phyloP scores from a whole-genome alignment of 139 green algal species.

The Asterochloris erici region DNA sequence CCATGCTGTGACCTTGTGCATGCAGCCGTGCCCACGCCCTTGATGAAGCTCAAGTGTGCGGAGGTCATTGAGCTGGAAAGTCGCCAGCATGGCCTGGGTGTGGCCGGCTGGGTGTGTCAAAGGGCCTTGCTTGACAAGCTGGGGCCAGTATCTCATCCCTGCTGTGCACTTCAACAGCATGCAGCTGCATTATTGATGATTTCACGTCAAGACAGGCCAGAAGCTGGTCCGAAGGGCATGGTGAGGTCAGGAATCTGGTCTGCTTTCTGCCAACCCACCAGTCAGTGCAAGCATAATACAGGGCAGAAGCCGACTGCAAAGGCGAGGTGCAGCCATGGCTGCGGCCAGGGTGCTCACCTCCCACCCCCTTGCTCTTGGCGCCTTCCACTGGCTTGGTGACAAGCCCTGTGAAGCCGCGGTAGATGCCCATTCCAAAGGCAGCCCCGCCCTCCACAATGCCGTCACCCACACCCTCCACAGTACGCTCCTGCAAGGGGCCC shows the following conservation, averaged over 20 bases:
- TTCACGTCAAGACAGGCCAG: too few relatives aligned
- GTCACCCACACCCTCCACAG: conserved; percentile 50
- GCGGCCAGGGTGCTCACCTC: conserved; percentile 32
- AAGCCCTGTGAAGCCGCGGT: conserved; percentile 73
- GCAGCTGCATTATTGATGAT: too few relatives aligned
- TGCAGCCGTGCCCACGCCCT: not conserved
- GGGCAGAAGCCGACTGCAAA: too few relatives aligned
- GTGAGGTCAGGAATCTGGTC: not conserved
- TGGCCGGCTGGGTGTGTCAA: too few relatives aligned
- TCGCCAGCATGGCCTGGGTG: too few relatives aligned
- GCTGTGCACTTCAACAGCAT: too few relatives aligned
- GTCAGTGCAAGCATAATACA: too few relatives aligned
- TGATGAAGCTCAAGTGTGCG: not conserved
- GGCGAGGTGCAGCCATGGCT: not conserved
- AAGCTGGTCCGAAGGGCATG: not conserved
- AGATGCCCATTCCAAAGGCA: conserved; percentile 64
- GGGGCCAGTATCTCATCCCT: too few relatives aligned
- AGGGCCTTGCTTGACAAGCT: too few relatives aligned
- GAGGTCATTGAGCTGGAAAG: not conserved
- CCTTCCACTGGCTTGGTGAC: conserved; percentile 83
- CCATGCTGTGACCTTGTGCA: not conserved
- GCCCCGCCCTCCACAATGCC: conserved; percentile 73
- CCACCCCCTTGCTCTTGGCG: conserved; percentile 59
- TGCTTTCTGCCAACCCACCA: too few relatives aligned
- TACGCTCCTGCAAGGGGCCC: conserved; percentile 24